Evolutionary conservation across 768 basidiomycete genomes (phyloP).

Genomic region (Rubroboletus pulcherrimus): DNA sequence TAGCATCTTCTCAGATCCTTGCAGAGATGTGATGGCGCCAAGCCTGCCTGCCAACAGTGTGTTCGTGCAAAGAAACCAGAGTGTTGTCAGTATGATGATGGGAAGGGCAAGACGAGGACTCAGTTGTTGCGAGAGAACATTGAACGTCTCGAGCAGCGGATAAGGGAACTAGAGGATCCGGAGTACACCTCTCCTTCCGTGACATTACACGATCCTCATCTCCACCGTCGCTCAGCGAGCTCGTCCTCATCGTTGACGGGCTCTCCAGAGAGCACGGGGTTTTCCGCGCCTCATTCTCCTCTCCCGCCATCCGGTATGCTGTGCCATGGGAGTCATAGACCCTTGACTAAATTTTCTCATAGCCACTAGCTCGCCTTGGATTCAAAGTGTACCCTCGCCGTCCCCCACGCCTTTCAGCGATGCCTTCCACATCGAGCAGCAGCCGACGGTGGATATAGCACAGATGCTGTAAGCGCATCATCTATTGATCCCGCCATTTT

Average conservation of each 20-base stretch:
- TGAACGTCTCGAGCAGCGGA: constrained; percentile 62
- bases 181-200: constrained; percentile 68
- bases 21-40: constrained; percentile 74
- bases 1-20: constrained; percentile 10
- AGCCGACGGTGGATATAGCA: constrained; percentile 55
- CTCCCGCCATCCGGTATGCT: constrained; percentile 51
- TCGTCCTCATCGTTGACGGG: constrained; percentile 49
- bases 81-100: constrained; percentile 78
- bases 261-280: constrained; percentile 49
- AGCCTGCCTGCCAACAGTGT: constrained; percentile 79
- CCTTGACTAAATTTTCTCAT: constrained; percentile 8
- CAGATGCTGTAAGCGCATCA: constrained; percentile 55
- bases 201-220: constrained; percentile 66
- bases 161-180: constrained; percentile 72
- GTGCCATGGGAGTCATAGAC: neutral
- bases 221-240: constrained; percentile 39
- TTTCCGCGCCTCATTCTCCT: constrained; percentile 56
- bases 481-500: constrained; percentile 3
- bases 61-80: constrained; percentile 73
- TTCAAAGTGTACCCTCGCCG: constrained; percentile 45
- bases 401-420: constrained; percentile 55
- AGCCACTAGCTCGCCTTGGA: constrained; percentile 54
- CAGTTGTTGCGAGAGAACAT: constrained; percentile 78
- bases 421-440: constrained; percentile 41
- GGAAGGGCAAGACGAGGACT: constrained; percentile 78